phyloP scores from a whole-genome alignment of 805 yeast genomes.

The Diddensiella santjacobensis region DNA sequence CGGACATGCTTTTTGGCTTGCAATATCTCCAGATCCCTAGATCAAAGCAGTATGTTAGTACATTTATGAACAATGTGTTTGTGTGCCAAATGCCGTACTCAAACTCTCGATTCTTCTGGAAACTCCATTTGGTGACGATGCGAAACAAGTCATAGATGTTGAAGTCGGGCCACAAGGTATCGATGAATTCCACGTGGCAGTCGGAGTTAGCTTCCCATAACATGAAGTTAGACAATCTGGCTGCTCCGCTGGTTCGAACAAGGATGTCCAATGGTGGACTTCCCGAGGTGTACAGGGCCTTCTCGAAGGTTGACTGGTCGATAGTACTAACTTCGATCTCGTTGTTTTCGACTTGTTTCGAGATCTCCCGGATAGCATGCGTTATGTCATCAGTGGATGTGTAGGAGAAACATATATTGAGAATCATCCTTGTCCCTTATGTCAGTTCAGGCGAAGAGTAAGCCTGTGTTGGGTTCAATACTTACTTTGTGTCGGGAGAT shows the following conservation, averaged over 20 bases:
- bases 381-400: conserved; percentile 88
- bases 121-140: conserved; percentile 71
- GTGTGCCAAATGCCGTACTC: too few species aligned
- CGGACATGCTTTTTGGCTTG: conserved; percentile 4
- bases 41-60: neutral
- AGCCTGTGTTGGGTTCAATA: too few species aligned
- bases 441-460: too few species aligned
- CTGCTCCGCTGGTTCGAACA: conserved; percentile 86
- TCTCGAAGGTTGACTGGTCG: conserved; percentile 47
- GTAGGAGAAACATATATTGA: conserved; percentile 76
- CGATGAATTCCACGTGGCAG: conserved; percentile 70
- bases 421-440: conserved; percentile 23
- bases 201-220: conserved; percentile 70
- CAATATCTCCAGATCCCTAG: conserved; percentile 7
- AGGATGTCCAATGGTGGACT: conserved; percentile 77
- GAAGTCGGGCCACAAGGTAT: conserved; percentile 89
- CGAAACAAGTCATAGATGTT: conserved; percentile 66
- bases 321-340: conserved; percentile 34
- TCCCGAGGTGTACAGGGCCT: conserved; percentile 61
- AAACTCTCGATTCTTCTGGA: conserved; percentile 15
- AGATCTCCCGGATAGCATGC: conserved; percentile 53
- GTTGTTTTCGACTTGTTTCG: conserved; percentile 31
- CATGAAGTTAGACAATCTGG: conserved; percentile 82
- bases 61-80: neutral
- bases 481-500: conserved; percentile 37